A percentile compares a stretch with the other conserved stretches of the same genome.
Evolutionary conservation across 2,329 filamentous ascomycete species (phyloP).

Genomic region (Colletotrichum endophyticum): DNA sequence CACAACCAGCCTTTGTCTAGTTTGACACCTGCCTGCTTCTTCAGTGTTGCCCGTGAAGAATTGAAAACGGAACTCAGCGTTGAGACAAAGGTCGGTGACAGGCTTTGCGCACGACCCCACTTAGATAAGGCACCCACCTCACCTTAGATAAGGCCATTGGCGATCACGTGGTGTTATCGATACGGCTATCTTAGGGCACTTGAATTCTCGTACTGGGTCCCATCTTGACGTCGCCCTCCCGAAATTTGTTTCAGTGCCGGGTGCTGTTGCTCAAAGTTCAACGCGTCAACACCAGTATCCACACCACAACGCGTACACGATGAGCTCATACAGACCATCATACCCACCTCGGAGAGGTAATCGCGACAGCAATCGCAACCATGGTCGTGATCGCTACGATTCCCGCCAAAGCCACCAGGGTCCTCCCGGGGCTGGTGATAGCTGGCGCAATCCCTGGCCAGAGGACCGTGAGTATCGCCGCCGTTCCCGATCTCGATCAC

Average conservation of each 20-base stretch:
- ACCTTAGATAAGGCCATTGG: background rate
- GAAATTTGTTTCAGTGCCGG: background rate
- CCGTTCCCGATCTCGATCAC: slow-evolving; percentile 1
- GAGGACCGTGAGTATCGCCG: slow-evolving; percentile 20
- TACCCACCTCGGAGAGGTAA: slow-evolving; percentile 9
- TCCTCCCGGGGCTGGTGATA: slow-evolving; percentile 1
- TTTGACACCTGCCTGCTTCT: background rate
- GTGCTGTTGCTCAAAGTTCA: background rate
- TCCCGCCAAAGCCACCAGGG: background rate
- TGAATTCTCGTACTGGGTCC: background rate
- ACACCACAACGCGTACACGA: slow-evolving; percentile 15
- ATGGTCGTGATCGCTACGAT: background rate
- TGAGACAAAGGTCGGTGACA: background rate
- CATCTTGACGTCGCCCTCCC: slow-evolving; percentile 1
- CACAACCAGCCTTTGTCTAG: background rate
- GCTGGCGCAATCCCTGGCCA: slow-evolving; percentile 12
- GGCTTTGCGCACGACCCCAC: background rate
- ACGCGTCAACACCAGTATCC: slow-evolving; percentile 21
- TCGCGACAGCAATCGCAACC: slow-evolving; percentile 3
- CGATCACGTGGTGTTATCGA: slow-evolving; percentile 14
- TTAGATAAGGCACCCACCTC: background rate
- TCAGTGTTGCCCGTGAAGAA: background rate
- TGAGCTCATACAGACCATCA: slow-evolving; percentile 20
- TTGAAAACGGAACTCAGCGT: background rate
- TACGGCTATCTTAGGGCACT: background rate